Percentiles rank a stretch among this genome's conserved stretches.
These are phyloP conservation scores for Paramecium biaurelia DNA, from an alignment of 73 alveolate species.

Conservation along the genomic window DNA sequence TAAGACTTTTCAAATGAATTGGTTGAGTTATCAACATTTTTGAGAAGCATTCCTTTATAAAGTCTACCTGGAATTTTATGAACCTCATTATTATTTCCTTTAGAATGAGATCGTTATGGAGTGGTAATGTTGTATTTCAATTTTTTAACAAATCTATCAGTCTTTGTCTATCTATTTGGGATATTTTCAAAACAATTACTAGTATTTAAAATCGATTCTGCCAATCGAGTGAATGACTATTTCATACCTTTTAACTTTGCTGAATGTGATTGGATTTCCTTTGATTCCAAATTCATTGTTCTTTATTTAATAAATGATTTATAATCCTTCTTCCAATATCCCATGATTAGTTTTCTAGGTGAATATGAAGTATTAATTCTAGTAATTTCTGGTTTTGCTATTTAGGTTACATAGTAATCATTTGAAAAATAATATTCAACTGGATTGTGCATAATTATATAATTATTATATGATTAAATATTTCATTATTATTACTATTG, in stretches of 20 bases:
- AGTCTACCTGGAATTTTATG: background rate
- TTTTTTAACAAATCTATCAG: background rate
- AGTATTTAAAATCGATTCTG: background rate
- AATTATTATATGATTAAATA: background rate
- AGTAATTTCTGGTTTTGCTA: background rate
- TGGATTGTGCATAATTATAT: background rate
- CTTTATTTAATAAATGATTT: background rate
- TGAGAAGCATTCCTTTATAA: background rate
- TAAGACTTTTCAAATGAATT: background rate
- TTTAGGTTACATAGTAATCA: background rate
- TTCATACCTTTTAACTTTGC: background rate
- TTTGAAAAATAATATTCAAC: background rate
- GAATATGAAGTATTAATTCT: background rate
- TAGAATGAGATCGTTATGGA: background rate
- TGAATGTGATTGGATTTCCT: background rate
- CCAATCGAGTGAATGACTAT: background rate
- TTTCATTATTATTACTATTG: background rate
- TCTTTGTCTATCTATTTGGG: background rate
- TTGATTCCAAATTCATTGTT: background rate
- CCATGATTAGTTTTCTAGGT: background rate
- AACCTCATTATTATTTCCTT: background rate
- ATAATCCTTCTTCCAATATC: slow-evolving; percentile 33
- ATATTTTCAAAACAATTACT: slow-evolving; percentile 25
- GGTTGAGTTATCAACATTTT: background rate
- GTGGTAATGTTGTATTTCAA: background rate